Evolutionary conservation across 1,284 basidiomycete species (phyloP), one percentile per base, ranked within the genome.

Genomic region (Ceratobasidium sp.): DNA sequence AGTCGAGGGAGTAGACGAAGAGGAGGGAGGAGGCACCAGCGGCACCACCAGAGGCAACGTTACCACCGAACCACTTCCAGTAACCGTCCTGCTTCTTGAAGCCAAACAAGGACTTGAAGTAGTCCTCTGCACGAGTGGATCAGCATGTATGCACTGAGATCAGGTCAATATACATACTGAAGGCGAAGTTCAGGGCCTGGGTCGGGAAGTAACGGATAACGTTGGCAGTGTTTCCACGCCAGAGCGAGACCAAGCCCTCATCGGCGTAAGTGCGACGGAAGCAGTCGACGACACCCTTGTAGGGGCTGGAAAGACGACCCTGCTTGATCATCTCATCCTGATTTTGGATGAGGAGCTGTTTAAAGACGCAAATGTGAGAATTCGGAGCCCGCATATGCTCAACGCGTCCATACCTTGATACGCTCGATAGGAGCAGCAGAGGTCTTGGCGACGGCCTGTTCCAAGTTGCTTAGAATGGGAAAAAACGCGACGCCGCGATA

Each of bases 281-380:
- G 77, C 94, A 95, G 82, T 98, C 95, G 70, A 77, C 80, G 75
- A 98, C 85, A 79, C 95, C 96, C 86, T 94, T 95, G 90, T 98
- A 98, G 50, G 94, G 94, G 74, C 85, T 81, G 68, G 91, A 82
- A 72, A 96, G 90, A 87, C 94, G 94, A 77, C 94, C 94, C 83
- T 96, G 94, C 86, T 96, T 96, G 85, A 96, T 96, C 91, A 93
- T 93, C 84, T 93, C 91, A 86, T 93, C 91, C 85, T 98, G 95
- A 85, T 98, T 98, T 84, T 98, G 95, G 75, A 98, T 92, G 79
- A 98, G 85, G 78, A 98, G 89, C 89, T 85, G 72, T 29, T 40
- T 62, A 60, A 50, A 62, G 38, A 70, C 43, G 6, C 29, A 7
- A 47, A 47, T 47, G 32, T 25, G 40, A 31, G 31, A 58, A 43